A percentile compares a stretch with the other conserved stretches of the same genome.
Conservation (phyloP, 2,329 filamentous ascomycete genomes). For the Fusarium armeniacum region DNA sequence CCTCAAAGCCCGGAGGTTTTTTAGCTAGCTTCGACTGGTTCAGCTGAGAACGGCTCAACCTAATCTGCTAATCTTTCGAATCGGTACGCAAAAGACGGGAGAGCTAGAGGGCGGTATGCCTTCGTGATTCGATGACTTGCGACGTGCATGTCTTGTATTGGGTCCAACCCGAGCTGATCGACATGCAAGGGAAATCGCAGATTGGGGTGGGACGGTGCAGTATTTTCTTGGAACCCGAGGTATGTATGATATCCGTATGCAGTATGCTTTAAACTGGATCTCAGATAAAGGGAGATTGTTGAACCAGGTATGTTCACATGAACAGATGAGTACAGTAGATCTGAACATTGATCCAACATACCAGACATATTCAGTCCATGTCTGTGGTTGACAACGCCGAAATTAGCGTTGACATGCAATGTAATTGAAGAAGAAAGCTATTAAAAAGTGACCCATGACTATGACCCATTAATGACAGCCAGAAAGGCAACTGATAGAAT, state of each 20-base stretch:
- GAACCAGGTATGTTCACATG: neutral
- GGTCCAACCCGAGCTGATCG: conserved; percentile 31
- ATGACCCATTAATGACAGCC: neutral
- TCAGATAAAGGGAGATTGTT: conserved; percentile 5
- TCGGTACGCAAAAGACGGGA: conserved; percentile 9
- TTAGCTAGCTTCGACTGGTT: conserved; percentile 11
- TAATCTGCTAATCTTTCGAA: neutral
- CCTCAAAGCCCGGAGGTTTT: conserved; percentile 11
- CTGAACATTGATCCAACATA: neutral
- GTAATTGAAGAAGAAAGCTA: neutral
- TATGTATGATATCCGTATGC: neutral
- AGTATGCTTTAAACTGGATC: conserved; percentile 7
- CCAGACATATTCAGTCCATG: neutral
- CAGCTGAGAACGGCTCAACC: conserved; percentile 17
- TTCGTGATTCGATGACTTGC: conserved; percentile 34
- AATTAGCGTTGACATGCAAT: neutral
- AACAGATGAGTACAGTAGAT: neutral
- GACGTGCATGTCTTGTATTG: conserved; percentile 23
- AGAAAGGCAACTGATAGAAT: neutral
- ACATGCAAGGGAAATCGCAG: conserved; percentile 36
- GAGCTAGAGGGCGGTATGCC: conserved; percentile 6
- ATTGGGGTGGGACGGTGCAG: conserved; percentile 8
- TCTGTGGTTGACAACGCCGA: neutral
- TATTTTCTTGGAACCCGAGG: conserved; percentile 10
- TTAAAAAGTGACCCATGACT: no score